A percentile compares a stretch with the other conserved stretches of the same genome.
Evolutionary conservation across 495 filamentous ascomycete genomes (phyloP).

Genomic region (Talaromyces liani): DNA sequence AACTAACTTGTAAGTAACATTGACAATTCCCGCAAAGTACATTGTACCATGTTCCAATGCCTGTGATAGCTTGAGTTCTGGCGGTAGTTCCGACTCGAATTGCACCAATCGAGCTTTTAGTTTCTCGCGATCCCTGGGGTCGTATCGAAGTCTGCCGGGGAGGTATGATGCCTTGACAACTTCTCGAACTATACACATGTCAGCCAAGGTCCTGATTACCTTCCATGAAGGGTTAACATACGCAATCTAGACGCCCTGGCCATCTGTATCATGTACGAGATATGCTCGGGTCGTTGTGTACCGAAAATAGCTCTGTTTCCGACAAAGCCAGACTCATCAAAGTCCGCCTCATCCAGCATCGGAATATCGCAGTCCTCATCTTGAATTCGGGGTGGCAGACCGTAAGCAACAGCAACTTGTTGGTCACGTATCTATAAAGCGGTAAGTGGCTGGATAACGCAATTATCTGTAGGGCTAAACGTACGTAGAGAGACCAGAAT

Average conservation of each 20-base stretch:
- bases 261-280: constrained; percentile 36
- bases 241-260: constrained; percentile 30
- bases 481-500: constrained; percentile 43
- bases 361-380: constrained; percentile 41
- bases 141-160: constrained; percentile 22
- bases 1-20: constrained; percentile 37
- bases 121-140: constrained; percentile 18
- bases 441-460: constrained; percentile 7
- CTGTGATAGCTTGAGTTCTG: constrained; percentile 23
- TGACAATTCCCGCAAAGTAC: constrained; percentile 34
- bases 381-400: constrained; percentile 32
- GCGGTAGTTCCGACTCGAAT: constrained; percentile 29
- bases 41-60: constrained; percentile 19
- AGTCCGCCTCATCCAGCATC: constrained; percentile 28
- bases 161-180: constrained; percentile 35
- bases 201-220: neutral
- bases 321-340: constrained; percentile 23
- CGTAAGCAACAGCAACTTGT: constrained; percentile 32
- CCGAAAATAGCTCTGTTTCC: constrained; percentile 22
- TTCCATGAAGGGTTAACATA: constrained; percentile 12
- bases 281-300: constrained; percentile 21
- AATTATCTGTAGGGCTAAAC: neutral
- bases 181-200: constrained; percentile 25
- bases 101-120: constrained; percentile 24
- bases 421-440: constrained; percentile 28